phyloP scores from a whole-genome alignment of 2,329 filamentous ascomycete species.

The Alternaria gaisen region DNA sequence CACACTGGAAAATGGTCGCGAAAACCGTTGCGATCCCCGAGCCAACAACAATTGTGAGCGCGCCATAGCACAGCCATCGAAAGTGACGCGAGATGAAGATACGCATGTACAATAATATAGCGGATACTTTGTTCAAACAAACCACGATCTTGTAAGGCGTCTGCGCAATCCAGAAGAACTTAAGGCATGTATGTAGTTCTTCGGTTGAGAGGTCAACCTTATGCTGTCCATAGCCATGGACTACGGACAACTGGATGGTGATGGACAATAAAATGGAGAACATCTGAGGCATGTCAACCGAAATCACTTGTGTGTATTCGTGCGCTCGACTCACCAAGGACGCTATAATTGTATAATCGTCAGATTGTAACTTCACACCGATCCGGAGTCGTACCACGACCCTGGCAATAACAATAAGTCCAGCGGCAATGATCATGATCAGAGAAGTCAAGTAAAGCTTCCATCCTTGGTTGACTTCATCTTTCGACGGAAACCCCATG shows the following conservation, averaged over 20 bases:
- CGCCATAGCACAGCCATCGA: no score
- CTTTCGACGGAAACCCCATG: not conserved
- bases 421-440: not conserved
- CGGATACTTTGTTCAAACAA: no score
- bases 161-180: no score
- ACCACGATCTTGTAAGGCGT: no score
- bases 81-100: no score
- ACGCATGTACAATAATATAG: no score
- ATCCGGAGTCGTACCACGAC: not conserved
- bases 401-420: not conserved
- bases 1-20: conserved; percentile 16
- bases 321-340: not conserved
- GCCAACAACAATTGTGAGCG: no score
- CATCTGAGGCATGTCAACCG: not conserved
- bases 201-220: no score
- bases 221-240: no score
- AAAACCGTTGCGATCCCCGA: no score
- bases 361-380: not conserved
- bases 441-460: not conserved
- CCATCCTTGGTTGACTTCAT: not conserved
- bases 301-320: not conserved
- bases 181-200: no score
- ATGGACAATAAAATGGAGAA: not conserved
- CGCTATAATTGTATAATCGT: not conserved
- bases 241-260: no score